phyloP scores from a whole-genome alignment of 2,329 filamentous ascomycete genomes.

The Penicillium sp. region DNA sequence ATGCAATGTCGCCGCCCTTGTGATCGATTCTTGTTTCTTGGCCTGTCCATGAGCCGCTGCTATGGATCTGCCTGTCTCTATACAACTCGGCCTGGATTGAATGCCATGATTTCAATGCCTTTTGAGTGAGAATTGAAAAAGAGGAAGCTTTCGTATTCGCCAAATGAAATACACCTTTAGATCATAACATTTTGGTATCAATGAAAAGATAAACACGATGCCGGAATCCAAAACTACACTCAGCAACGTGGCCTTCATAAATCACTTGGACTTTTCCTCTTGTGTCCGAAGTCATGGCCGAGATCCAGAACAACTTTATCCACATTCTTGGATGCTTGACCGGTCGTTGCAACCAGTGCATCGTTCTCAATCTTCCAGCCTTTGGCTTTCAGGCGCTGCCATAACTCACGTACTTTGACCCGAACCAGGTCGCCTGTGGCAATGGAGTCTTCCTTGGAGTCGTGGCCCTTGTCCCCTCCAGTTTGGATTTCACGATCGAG shows the following conservation, averaged over 20 bases:
- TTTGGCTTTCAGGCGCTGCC: conserved; percentile 62
- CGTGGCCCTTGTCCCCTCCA: conserved; percentile 67
- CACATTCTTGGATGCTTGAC: conserved; percentile 8
- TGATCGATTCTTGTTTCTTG: too few relatives aligned
- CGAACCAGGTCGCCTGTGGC: conserved; percentile 84
- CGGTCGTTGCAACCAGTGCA: conserved; percentile 34
- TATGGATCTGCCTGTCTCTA: too few relatives aligned
- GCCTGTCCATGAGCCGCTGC: too few relatives aligned
- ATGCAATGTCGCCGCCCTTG: background rate
- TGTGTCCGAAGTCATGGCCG: conserved; percentile 25
- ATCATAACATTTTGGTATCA: background rate
- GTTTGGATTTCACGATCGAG: conserved; percentile 78
- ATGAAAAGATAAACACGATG: background rate
- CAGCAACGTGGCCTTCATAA: background rate
- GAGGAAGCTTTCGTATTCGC: background rate
- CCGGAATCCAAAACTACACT: background rate
- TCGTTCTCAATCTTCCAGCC: conserved; percentile 66
- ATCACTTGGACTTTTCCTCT: conserved; percentile 20
- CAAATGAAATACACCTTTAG: background rate
- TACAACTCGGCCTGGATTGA: too few relatives aligned
- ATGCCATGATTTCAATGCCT: too few relatives aligned
- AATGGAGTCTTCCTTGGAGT: conserved; percentile 86
- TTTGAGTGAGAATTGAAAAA: too few relatives aligned
- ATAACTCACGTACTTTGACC: conserved; percentile 66
- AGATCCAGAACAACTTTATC: conserved; percentile 12